Evolutionary conservation across 768 basidiomycete genomes (phyloP).

Genomic region (Rhodotorula taiwanensis): DNA sequence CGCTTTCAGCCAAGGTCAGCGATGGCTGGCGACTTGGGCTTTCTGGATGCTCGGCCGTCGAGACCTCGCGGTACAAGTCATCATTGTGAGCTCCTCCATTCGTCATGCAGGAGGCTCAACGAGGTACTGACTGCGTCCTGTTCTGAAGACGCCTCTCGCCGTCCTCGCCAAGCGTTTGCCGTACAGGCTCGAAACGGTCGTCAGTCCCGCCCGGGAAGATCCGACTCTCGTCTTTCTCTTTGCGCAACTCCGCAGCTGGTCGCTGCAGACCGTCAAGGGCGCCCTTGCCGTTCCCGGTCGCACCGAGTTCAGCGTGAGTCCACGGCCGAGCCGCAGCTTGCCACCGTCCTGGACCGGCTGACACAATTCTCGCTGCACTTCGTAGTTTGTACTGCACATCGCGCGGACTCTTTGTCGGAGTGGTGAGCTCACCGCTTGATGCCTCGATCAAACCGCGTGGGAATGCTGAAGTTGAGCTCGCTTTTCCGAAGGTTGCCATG

Average conservation of each 20-base stretch:
- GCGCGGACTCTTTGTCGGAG: constrained; percentile 87
- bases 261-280: constrained; percentile 85
- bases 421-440: constrained; percentile 54
- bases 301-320: constrained; percentile 65
- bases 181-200: constrained; percentile 52
- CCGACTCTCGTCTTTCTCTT: constrained; percentile 85
- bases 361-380: not conserved
- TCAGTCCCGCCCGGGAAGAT: constrained; percentile 85
- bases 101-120: not conserved
- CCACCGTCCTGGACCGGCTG: not conserved
- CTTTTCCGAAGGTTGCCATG: constrained; percentile 69
- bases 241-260: constrained; percentile 79
- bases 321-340: no score
- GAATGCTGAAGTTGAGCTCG: not conserved
- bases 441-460: not conserved
- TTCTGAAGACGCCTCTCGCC: constrained; percentile 37
- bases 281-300: constrained; percentile 81
- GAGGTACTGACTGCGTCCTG: not conserved
- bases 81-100: constrained; percentile 58
- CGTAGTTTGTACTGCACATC: constrained; percentile 77
- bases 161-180: constrained; percentile 26
- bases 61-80: constrained; percentile 80
- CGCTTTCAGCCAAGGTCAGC: constrained; percentile 78
- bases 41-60: constrained; percentile 87
- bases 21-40: constrained; percentile 92